Base-by-base conservation (phyloP, 2,329 filamentous ascomycete genomes). In the Talaromyces verruculosus region DNA sequence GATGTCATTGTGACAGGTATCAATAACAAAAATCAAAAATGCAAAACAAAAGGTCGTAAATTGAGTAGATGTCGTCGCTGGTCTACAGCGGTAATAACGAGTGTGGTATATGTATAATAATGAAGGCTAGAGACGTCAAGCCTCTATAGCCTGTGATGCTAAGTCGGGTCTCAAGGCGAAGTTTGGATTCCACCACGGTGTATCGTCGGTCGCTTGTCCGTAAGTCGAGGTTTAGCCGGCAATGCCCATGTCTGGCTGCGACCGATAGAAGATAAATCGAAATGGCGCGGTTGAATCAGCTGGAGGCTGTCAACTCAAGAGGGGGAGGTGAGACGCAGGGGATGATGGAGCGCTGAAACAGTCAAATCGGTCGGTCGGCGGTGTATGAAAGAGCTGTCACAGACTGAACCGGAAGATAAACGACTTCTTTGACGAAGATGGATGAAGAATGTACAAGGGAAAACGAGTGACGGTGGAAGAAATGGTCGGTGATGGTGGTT, bases 1-100 rank as follows among this genome's bases (percentile, higher is more conserved):
- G 69, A 69, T 66, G 72, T 71, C 75, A 78, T 78, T 69, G 66
- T 72, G 67, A 64, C 19, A 66, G 35, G 63, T 63, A 66, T 45
- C 13, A 49, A 63, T n/a, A 58, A 61, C 33, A 49, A 43, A 30
- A 47, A 33, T 7, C 19, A 57, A 22, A 17, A 60, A 60, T 13
- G 28, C 25, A 45, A 17, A 10, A 45, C n/a, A 58, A 62, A 45
- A 2, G n/a, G 43, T 39, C 39, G 60, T 37, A 49, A 51, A 51
- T 55, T 11, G 33, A 53, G 45, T 35, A 30, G 45, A 73, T 69
- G 49, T 66, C 65, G 73, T 65, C 67, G 72, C 73, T 72, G 73
- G 65, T 75, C 73, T 73, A 75, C 73, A 72, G 73, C 72, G 35
- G 68, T 68, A 28, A 41, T 37, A 68, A 64, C 61, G 67, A 67